Base-by-base conservation (phyloP, 768 basidiomycete species). In the Lentinula aciculospora region DNA sequence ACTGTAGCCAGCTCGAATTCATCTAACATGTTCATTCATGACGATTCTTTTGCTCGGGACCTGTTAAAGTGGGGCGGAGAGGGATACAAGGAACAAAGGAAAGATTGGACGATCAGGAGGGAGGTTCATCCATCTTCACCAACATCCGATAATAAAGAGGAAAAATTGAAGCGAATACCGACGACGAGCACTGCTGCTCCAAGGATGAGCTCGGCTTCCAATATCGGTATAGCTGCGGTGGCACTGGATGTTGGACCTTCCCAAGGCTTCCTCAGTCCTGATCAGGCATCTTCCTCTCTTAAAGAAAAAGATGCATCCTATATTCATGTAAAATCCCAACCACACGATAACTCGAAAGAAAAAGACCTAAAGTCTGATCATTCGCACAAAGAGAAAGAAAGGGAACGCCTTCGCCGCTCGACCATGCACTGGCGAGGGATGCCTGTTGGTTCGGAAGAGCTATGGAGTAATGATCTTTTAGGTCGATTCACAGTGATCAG, bases 401-500 rank as follows among this genome's bases (percentile, higher is more conserved):
- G 45, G 23, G 54, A 56, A 13, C 54, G 54, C 7, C 13, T 56
- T 6, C 40, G 54, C 27, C 57, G 62, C 27, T 37, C 62, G 34
- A 62, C 69, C 2, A 62, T 67, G 23, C 51, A 25, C 25, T 79
- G 77, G 77, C 74, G 67, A 57, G 81, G 80, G 19, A 83, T 83
- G 81, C 62, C 63, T 32, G 66, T 81, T 17, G 77, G 77, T 49
- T 70, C 78, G 28, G 81, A 83, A 58, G 89, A 91, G 63, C 72
- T 83, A 58, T 92, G 89, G 89, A 72, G 74, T 49, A 87, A 84
- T 63, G 77, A 78, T 9, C 71, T 80, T 34, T 77, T 85, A 37
- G 89, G 89, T 12, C 72, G 78, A 56, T 89, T 84, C 69, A 85
- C 76, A 66, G 84, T 90, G 6, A 77, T 80, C 40, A 66, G 79